Percentiles rank a stretch among this genome's conserved stretches.
Evolutionary conservation across 805 yeast genomes (phyloP).

Genomic region (Komagataella phaffii): DNA sequence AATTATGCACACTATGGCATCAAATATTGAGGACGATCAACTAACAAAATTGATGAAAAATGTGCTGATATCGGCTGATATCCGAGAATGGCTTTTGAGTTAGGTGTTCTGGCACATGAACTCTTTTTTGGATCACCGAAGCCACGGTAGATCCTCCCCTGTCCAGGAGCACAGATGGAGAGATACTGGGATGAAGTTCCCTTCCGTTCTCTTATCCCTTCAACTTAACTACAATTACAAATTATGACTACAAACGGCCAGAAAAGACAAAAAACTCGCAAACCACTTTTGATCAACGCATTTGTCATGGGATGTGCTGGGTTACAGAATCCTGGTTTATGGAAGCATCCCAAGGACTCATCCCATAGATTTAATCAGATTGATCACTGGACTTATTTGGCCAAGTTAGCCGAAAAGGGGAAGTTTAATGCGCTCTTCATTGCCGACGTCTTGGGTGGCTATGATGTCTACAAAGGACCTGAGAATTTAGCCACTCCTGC

Average conservation of each 20-base stretch:
- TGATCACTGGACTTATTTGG: conserved; percentile 23
- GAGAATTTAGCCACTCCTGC: conserved; percentile 13
- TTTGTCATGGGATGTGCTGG: conserved; percentile 21
- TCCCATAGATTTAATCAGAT: conserved; percentile 13
- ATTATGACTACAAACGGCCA: not conserved
- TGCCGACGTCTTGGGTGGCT: conserved; percentile 26
- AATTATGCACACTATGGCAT: not conserved
- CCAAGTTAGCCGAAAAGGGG: conserved; percentile 23
- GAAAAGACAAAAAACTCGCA: not conserved
- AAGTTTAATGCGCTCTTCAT: conserved; percentile 24
- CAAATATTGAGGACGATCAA: not conserved
- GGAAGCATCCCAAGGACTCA: conserved; percentile 25
- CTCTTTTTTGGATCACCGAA: not conserved
- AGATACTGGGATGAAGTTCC: not conserved
- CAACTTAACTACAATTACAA: too few species aligned
- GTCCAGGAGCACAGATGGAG: not conserved
- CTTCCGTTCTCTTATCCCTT: not conserved
- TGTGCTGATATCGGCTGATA: not conserved
- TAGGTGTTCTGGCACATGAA: too few species aligned
- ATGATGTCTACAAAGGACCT: conserved; percentile 25
- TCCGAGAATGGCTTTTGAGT: not conserved
- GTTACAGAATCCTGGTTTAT: conserved; percentile 8
- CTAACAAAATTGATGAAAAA: not conserved
- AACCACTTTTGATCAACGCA: conserved; percentile 16
- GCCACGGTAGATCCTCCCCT: not conserved